Evolutionary conservation across 2,329 filamentous ascomycete species (phyloP).

Genomic region (Fonsecaea erecta): DNA sequence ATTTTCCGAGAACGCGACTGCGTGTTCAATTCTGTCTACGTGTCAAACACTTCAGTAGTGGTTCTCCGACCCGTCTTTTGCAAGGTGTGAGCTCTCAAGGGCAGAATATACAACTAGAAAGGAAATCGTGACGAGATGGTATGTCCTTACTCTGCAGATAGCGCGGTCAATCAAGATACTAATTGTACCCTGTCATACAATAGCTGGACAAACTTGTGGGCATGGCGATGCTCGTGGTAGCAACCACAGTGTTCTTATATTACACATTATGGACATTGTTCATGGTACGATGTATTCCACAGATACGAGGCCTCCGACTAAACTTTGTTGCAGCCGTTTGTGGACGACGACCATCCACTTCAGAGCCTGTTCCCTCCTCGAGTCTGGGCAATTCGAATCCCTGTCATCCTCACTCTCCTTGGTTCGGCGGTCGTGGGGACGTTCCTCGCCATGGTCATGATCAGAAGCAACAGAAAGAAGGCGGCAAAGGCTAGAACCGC

Average conservation of each 20-base stretch:
- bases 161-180: constrained; percentile 2
- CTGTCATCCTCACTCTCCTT: constrained; percentile 91
- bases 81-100: background rate
- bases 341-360: constrained; percentile 90
- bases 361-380: constrained; percentile 95
- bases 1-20: constrained; percentile 23
- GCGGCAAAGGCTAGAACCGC: constrained; percentile 87
- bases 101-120: background rate
- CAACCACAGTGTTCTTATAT: constrained; percentile 78
- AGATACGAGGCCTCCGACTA: constrained; percentile 5
- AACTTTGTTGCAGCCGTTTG: constrained; percentile 74
- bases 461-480: constrained; percentile 97
- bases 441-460: constrained; percentile 97
- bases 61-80: background rate
- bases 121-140: constrained; percentile 23
- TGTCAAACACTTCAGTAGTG: background rate
- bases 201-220: constrained; percentile 90
- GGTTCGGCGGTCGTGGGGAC: constrained; percentile 92
- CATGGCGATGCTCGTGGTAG: constrained; percentile 75
- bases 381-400: constrained; percentile 98
- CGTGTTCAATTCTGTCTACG: constrained; percentile 27
- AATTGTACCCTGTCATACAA: constrained; percentile 2
- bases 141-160: background rate
- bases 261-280: constrained; percentile 97
- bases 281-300: constrained; percentile 69